Evolutionary conservation across 2,329 filamentous ascomycete species (phyloP).

Genomic region (Nothophoma quercina): DNA sequence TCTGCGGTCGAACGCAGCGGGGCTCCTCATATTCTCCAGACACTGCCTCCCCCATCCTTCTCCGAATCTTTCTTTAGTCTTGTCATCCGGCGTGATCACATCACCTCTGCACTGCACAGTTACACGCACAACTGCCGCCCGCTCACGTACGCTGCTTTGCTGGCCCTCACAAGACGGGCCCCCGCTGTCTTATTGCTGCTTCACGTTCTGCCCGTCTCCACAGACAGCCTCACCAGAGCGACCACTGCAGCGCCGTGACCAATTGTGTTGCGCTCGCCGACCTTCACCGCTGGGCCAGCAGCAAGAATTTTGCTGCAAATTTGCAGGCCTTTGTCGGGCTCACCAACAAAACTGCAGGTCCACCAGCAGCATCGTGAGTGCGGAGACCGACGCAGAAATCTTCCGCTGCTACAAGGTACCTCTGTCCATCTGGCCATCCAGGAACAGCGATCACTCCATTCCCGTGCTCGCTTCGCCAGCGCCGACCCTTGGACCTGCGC

Average conservation of each 20-base stretch:
- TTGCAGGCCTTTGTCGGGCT: slow-evolving; percentile 19
- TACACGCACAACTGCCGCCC: slow-evolving; percentile 12
- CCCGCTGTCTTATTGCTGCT: slow-evolving; percentile 21
- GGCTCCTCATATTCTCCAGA: slow-evolving; percentile 19
- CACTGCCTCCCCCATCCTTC: slow-evolving; percentile 7
- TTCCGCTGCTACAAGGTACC: slow-evolving; percentile 2
- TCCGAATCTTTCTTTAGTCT: background rate
- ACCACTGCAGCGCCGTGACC: slow-evolving; percentile 15
- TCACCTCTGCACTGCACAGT: slow-evolving; percentile 14
- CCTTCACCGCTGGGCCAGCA: slow-evolving; percentile 18
- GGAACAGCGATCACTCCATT: slow-evolving; percentile 14
- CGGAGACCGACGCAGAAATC: slow-evolving; percentile 16
- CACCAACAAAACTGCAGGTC: slow-evolving; percentile 10
- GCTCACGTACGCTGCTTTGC: slow-evolving; percentile 11
- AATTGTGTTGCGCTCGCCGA: slow-evolving; percentile 17
- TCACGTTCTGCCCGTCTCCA: slow-evolving; percentile 12
- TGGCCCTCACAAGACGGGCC: slow-evolving; percentile 16
- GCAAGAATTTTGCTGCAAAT: slow-evolving; percentile 17
- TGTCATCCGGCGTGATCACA: slow-evolving; percentile 10
- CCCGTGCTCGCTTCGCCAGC: slow-evolving; percentile 10
- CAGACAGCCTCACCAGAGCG: slow-evolving; percentile 18
- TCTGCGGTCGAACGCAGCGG: slow-evolving; percentile 10
- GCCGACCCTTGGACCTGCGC: slow-evolving; percentile 12
- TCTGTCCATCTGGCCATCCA: slow-evolving; percentile 2
- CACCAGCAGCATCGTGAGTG: slow-evolving; percentile 16